A percentile compares a stretch with the other conserved stretches of the same genome.
These are phyloP conservation scores for Penicillium riverlandense DNA, from an alignment of 495 filamentous ascomycete species.

Conservation along the genomic window DNA sequence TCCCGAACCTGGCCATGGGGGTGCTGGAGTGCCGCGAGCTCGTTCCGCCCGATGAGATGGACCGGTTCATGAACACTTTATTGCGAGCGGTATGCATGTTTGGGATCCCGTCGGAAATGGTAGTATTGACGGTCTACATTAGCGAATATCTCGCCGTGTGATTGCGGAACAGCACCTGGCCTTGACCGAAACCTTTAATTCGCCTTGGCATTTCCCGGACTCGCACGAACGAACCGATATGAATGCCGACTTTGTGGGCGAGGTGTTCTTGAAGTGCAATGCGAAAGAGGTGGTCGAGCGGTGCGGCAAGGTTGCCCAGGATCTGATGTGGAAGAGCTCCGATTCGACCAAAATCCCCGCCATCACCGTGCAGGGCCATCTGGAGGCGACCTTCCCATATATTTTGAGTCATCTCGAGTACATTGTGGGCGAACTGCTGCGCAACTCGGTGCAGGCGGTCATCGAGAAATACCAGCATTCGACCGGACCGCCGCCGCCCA, in stretches of 20 bases:
- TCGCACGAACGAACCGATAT: conserved; percentile 55
- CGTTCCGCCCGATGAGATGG: conserved; percentile 70
- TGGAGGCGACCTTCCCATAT: conserved; percentile 89
- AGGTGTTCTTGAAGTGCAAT: conserved; percentile 91
- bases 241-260: conserved; percentile 84
- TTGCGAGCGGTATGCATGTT: conserved; percentile 66
- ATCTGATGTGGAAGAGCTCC: conserved; percentile 64
- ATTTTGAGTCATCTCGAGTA: conserved; percentile 95
- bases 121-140: neutral
- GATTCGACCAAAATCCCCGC: conserved; percentile 66
- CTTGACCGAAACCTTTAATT: conserved; percentile 92
- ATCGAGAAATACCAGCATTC: conserved; percentile 56
- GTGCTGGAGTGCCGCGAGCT: conserved; percentile 80
- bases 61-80: conserved; percentile 92
- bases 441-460: conserved; percentile 90
- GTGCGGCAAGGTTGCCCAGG: conserved; percentile 65
- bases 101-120: neutral
- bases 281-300: conserved; percentile 82
- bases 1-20: conserved; percentile 89
- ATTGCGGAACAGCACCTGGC: conserved; percentile 97
- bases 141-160: conserved; percentile 90
- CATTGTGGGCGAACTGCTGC: conserved; percentile 89
- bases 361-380: conserved; percentile 78
- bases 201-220: conserved; percentile 83
- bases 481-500: conserved; percentile 56